Base-by-base conservation (phyloP, 768 basidiomycete genomes). In the Tylopilus plumbeoviolaceoides region DNA sequence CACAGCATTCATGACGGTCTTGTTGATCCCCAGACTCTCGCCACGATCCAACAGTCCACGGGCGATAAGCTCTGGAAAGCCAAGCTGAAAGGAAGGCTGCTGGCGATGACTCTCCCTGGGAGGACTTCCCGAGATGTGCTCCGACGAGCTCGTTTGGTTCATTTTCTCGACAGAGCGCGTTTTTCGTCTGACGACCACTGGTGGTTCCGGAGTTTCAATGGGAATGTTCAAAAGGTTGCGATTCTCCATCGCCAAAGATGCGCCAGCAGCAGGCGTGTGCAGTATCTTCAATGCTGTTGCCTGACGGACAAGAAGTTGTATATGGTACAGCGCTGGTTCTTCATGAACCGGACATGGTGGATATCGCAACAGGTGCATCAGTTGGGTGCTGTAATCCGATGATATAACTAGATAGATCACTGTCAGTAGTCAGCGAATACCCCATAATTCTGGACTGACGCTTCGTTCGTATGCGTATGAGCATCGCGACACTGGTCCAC, bases 401-500 rank as follows among this genome's bases (percentile, higher is more conserved):
- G 87, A 79, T 54, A 95, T 84, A 40, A 98, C 94, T 95, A 62
- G 27, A 54, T 20, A 49, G 39, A 38, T 49, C 35, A 56, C 23
- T 23, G 56, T 65, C 53, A 66, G 53, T 47, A 31, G 20, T 14
- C 48, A 51, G 49, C 10, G 14, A 41, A 28, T 12, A 9, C 33
- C 30, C 6, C 38, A 53, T 47, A 25, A 30, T 31, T 46, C 17
- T 17, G 23, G n/a, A n/a, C 91, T 72, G 60, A 93, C 94, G 70
- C 63, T 89, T 79, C 63, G 93, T 93, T 44, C 97, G 85, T 62
- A 98, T 91, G 48, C 97, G 84, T 50, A 98, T 82, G 17, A 99
- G 80, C 94, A 98, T 95, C 1, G 92, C 90, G 18, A 98, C 85
- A 63, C 91, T 94, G 47, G 95, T 75, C 87, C 90, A 95, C 48